Percentiles rank a stretch among this genome's conserved stretches.
These are phyloP conservation scores for Ustilago sp. DNA, from an alignment of 1,284 basidiomycete genomes.

Conservation along the genomic window DNA sequence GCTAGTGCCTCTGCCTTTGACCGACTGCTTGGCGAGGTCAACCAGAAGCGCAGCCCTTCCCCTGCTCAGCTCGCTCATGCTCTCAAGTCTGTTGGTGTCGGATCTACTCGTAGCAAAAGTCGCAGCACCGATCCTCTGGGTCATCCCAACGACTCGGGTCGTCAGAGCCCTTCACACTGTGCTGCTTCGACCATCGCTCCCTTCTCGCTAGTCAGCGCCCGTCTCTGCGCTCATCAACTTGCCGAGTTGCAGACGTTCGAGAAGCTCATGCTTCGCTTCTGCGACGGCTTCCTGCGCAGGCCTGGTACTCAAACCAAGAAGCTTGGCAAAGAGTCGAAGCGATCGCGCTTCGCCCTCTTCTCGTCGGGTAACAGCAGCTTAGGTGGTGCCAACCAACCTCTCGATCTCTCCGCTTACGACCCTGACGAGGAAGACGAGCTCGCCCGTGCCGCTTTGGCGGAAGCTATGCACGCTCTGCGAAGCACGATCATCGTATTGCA, in stretches of 20 bases:
- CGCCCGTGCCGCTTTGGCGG: conserved; percentile 62
- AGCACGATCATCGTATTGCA: conserved; percentile 61
- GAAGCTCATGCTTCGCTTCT: conserved; percentile 63
- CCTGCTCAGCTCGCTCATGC: conserved; percentile 58
- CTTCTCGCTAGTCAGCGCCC: conserved; percentile 52
- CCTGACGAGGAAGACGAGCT: conserved; percentile 65
- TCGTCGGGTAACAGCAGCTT: conserved; percentile 22
- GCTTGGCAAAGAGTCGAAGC: conserved; percentile 29
- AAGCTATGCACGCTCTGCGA: conserved; percentile 65
- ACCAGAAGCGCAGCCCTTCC: conserved; percentile 54
- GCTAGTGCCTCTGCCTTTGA: conserved; percentile 46
- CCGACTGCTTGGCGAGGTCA: conserved; percentile 46
- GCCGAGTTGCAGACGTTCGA: conserved; percentile 65
- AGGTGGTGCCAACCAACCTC: conserved; percentile 29
- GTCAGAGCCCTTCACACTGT: conserved; percentile 40
- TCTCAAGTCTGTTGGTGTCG: conserved; percentile 59
- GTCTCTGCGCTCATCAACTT: conserved; percentile 58
- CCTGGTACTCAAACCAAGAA: conserved; percentile 41
- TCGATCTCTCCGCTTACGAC: conserved; percentile 44
- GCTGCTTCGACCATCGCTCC: conserved; percentile 23
- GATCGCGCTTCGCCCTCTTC: conserved; percentile 48
- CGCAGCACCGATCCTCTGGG: conserved; percentile 25
- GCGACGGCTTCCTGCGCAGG: conserved; percentile 56
- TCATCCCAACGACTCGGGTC: conserved; percentile 32
- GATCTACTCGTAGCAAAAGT: conserved; percentile 41